Evolutionary conservation across 2,329 filamentous ascomycete species (phyloP).

Genomic region (Juglanconis oblonga): DNA sequence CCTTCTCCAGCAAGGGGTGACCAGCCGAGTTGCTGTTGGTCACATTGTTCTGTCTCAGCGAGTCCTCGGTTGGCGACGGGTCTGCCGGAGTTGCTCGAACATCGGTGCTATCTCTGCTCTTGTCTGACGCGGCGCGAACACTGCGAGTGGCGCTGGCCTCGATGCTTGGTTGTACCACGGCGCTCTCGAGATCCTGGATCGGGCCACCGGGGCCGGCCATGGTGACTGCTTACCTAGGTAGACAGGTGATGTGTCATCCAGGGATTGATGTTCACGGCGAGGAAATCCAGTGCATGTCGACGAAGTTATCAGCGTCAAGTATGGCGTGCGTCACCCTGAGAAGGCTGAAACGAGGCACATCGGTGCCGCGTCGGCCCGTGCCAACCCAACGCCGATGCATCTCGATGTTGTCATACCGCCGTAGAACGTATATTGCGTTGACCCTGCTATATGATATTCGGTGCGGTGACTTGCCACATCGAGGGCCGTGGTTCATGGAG

Average conservation of each 20-base stretch:
- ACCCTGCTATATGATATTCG: no score
- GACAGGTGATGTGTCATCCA: background rate
- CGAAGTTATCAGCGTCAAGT: background rate
- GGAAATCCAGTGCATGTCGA: background rate
- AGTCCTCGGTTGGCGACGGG: background rate
- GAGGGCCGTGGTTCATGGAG: no score
- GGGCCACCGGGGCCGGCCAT: constrained; percentile 2
- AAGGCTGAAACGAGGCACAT: background rate
- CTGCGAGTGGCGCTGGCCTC: background rate
- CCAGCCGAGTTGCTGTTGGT: background rate
- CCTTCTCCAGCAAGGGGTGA: background rate
- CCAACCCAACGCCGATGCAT: background rate
- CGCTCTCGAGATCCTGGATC: constrained; percentile 9
- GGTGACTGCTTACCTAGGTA: background rate
- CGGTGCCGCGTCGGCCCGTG: background rate
- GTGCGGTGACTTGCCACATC: no score
- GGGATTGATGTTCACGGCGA: background rate
- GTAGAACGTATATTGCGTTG: no score
- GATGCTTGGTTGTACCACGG: background rate
- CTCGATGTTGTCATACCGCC: no score
- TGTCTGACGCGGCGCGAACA: background rate
- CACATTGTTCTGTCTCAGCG: background rate
- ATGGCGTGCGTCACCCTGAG: background rate
- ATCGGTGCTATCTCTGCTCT: background rate
- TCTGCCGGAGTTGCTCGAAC: background rate